Conservation (phyloP, 2,329 filamentous ascomycete species). For the Dactylellina haptotyla region DNA sequence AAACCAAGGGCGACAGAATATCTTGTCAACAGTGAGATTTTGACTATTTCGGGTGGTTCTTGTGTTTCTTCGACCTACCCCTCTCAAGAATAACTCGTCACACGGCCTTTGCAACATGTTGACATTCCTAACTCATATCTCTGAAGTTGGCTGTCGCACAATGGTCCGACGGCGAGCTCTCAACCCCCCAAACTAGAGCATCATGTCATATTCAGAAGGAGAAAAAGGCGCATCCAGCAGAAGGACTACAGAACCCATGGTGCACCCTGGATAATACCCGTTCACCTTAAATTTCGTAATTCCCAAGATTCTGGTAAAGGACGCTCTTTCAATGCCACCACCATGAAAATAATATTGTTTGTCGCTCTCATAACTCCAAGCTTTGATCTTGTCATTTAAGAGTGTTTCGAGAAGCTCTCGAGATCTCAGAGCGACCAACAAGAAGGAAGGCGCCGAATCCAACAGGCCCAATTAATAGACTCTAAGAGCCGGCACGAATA, state of each 20-base stretch:
- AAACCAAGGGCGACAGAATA: slow-evolving; percentile 8
- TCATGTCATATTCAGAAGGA: slow-evolving; percentile 49
- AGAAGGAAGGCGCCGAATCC: no score
- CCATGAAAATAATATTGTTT: background rate
- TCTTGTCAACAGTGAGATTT: background rate
- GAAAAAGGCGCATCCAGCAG: slow-evolving; percentile 1
- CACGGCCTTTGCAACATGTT: no score
- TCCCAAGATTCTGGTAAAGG: slow-evolving; percentile 15
- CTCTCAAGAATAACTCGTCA: no score
- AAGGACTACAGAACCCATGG: slow-evolving; percentile 6
- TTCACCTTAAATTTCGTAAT: slow-evolving; percentile 17
- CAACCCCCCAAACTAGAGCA: no score
- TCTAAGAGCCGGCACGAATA: background rate
- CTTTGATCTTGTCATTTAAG: slow-evolving; percentile 9
- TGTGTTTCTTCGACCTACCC: no score
- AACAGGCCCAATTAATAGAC: slow-evolving; percentile 1
- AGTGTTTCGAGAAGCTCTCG: slow-evolving; percentile 25
- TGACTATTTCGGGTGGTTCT: no score
- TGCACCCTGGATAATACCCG: background rate
- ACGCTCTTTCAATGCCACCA: slow-evolving; percentile 2
- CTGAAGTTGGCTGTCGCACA: no score
- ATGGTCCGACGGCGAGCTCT: no score
- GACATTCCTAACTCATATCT: no score
- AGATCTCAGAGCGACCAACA: slow-evolving; percentile 3
- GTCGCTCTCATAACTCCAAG: background rate